Base-by-base conservation (phyloP, 306 rosid species). In the Cyamopsis tetragonoloba region DNA sequence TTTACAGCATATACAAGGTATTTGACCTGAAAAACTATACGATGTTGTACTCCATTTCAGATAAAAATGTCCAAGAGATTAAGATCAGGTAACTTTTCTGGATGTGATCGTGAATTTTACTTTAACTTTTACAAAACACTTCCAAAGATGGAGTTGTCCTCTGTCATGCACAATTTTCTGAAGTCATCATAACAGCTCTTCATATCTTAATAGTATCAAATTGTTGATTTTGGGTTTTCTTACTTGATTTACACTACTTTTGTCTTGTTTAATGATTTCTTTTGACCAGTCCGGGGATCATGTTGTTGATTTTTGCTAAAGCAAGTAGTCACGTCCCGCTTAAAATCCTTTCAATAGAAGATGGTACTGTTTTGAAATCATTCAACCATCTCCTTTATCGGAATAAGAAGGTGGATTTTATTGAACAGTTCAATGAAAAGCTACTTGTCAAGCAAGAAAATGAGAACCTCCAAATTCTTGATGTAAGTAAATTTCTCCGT, bases 371-470 rank as follows among this genome's bases (percentile, higher is more conserved):
- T 79, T 89, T 95, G 75, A 95, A 95, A 76, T 89, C 99, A 24
- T 95, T 95, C 89, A 88, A 82, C 71, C 99, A 95, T 81, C 92
- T 91, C 41, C 99, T 95, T 73, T 95, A 76, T 76, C 90, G 96
- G 74, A 95, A 88, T 78, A 95, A 85, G 89, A 95, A 95, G 84
- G 99, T 95, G 61, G 99, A 95, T 85, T 95, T 95, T 79, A 95
- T 95, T 47, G 99, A 95, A 79, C 99, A 91, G 72, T 95, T 95
- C 78, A 95, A 95, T 32, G 99, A 95, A 78, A 95, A 95, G 87
- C 96, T 95, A 71, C 99, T 95, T 57, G 99, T 95, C 77, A 91
- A 95, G 86, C 99, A 95, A 82, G 97, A 95, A 78, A 86, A 91
- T 76, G 99, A 95, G 82, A 95, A 95, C 82, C 97, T 91, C 35